phyloP scores from a whole-genome alignment of 1,139 yeast species.

The Sugiyamaella pinicola region DNA sequence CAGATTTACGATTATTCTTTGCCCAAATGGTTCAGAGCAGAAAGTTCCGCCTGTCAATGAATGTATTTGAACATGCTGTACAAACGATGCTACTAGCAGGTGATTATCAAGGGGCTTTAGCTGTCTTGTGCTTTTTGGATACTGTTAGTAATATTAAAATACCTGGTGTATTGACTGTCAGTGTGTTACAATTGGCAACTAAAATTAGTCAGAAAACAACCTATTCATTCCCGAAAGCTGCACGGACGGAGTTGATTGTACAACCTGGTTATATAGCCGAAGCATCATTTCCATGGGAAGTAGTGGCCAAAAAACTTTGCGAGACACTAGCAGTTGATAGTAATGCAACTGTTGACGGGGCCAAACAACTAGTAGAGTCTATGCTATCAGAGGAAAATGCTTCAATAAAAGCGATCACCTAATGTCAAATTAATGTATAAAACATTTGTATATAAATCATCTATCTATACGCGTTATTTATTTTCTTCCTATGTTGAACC shows the following conservation, averaged over 20 bases:
- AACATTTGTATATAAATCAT: constrained; percentile 3
- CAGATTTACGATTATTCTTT: constrained; percentile 26
- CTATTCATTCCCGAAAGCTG: constrained; percentile 24
- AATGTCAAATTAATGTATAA: constrained; percentile 3
- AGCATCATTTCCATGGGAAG: constrained; percentile 25
- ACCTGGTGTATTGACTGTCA: constrained; percentile 27
- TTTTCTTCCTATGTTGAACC: constrained; percentile 32
- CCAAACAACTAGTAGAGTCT: background rate
- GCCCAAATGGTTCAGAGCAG: constrained; percentile 27
- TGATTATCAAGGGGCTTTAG: constrained; percentile 30
- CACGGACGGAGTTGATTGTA: constrained; percentile 25
- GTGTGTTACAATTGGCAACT: constrained; percentile 29
- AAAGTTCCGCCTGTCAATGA: constrained; percentile 29
- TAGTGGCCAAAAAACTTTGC: constrained; percentile 19
- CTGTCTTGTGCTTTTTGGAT: constrained; percentile 33
- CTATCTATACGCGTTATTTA: constrained; percentile 8
- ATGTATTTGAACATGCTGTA: constrained; percentile 33
- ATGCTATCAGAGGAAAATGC: background rate
- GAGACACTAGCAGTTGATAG: constrained; percentile 5
- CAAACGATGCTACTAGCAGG: constrained; percentile 33
- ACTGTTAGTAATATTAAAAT: constrained; percentile 27
- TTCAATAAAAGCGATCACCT: background rate
- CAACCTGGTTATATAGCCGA: constrained; percentile 23
- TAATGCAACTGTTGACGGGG: background rate
- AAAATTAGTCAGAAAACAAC: constrained; percentile 20